phyloP scores from a whole-genome alignment of 2,329 filamentous ascomycete genomes.

The Alternaria longipes region DNA sequence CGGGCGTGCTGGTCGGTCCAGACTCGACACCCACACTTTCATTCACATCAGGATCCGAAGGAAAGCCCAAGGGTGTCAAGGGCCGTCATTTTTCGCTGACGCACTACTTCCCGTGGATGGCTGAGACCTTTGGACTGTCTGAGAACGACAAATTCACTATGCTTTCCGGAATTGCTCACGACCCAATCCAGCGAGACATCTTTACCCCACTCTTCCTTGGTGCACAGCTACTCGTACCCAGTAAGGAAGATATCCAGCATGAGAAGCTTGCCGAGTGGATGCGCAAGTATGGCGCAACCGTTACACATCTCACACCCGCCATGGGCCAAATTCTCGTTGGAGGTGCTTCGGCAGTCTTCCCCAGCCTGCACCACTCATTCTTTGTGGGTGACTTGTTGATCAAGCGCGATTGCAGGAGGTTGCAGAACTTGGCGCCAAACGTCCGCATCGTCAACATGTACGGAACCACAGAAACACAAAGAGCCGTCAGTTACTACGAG shows the following conservation, averaged over 20 bases:
- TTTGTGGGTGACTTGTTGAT: slow-evolving; percentile 93
- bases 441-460: slow-evolving; percentile 85
- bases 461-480: slow-evolving; percentile 85
- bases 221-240: slow-evolving; percentile 79
- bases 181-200: slow-evolving; percentile 74
- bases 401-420: slow-evolving; percentile 77
- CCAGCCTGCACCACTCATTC: slow-evolving; percentile 79
- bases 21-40: slow-evolving; percentile 80
- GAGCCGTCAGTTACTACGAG: slow-evolving; percentile 84
- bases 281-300: slow-evolving; percentile 74
- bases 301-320: slow-evolving; percentile 90
- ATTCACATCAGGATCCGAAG: slow-evolving; percentile 73
- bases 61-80: slow-evolving; percentile 83
- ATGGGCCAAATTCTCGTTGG: slow-evolving; percentile 97
- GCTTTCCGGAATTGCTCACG: slow-evolving; percentile 83
- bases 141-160: slow-evolving; percentile 80
- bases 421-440: slow-evolving; percentile 80
- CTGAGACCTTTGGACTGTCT: slow-evolving; percentile 77
- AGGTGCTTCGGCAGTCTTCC: slow-evolving; percentile 79
- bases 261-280: slow-evolving; percentile 92
- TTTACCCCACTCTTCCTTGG: slow-evolving; percentile 91
- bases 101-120: slow-evolving; percentile 95
- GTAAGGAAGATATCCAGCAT: slow-evolving; percentile 84
- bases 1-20: slow-evolving; percentile 82
- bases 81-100: slow-evolving; percentile 87